A percentile compares a stretch with the other conserved stretches of the same genome.
phyloP scores from a whole-genome alignment of 2,329 filamentous ascomycete species.

The Penicillium sp. region DNA sequence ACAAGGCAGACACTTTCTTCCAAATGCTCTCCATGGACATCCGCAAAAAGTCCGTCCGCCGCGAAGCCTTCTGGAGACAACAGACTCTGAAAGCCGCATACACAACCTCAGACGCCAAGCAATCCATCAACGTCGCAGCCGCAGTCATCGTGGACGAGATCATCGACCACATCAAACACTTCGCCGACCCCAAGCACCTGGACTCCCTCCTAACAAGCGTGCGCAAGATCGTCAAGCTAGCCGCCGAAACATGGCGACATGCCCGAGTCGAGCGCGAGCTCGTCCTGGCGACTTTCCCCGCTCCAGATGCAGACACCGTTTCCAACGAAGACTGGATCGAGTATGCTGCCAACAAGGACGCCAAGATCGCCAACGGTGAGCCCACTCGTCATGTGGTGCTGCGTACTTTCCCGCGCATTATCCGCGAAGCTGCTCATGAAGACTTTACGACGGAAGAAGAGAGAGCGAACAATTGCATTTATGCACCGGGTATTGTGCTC shows the following conservation, averaged over 20 bases:
- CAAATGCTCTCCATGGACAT: constrained; percentile 58
- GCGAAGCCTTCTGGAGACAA: constrained; percentile 61
- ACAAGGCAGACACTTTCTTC: constrained; percentile 59
- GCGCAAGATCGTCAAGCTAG: constrained; percentile 59
- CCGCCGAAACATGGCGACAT: constrained; percentile 61
- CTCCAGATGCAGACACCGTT: constrained; percentile 36
- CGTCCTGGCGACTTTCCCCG: constrained; percentile 55
- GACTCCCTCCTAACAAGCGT: constrained; percentile 55
- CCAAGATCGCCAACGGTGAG: constrained; percentile 16
- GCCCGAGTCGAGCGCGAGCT: constrained; percentile 59
- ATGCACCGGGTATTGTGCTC: constrained; percentile 52
- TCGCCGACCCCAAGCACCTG: constrained; percentile 53
- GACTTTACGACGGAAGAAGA: constrained; percentile 51
- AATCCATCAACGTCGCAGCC: constrained; percentile 58
- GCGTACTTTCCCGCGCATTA: constrained; percentile 55
- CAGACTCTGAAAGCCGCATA: constrained; percentile 61
- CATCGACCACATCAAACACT: constrained; percentile 55
- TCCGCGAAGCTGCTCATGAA: constrained; percentile 54
- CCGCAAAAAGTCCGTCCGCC: constrained; percentile 57
- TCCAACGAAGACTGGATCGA: constrained; percentile 42
- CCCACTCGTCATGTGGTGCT: constrained; percentile 49
- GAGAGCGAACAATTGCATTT: constrained; percentile 47
- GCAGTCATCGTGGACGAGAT: constrained; percentile 60
- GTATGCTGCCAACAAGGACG: constrained; percentile 30
- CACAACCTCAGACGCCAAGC: constrained; percentile 58